Conservation (phyloP, 768 basidiomycete genomes). For the Panaeolus cyanescens region DNA sequence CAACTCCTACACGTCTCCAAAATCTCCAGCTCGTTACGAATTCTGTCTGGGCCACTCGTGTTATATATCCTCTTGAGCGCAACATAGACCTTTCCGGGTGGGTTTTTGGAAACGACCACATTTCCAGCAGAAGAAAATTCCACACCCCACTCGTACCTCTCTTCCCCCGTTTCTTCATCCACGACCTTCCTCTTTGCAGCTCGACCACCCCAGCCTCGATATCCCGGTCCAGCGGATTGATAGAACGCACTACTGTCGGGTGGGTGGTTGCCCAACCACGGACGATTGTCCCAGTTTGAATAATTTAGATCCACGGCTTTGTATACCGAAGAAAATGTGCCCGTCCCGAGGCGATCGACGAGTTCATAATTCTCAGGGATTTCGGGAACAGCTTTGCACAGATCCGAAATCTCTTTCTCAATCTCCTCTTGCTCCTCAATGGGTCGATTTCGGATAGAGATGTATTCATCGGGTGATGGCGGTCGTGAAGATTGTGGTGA, state of each 20-base stretch:
- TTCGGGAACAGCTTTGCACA: conserved; percentile 67
- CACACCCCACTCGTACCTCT: conserved; percentile 1
- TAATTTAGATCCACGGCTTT: conserved; percentile 88
- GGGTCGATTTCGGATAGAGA: conserved; percentile 56
- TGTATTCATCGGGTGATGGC: conserved; percentile 53
- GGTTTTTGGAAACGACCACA: conserved; percentile 22
- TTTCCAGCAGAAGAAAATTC: background rate
- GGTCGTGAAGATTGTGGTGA: conserved; percentile 22
- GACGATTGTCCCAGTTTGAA: conserved; percentile 71
- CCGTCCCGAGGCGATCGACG: conserved; percentile 91
- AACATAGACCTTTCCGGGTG: conserved; percentile 65
- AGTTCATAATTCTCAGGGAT: conserved; percentile 71
- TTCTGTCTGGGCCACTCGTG: conserved; percentile 90
- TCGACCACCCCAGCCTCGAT: conserved; percentile 24
- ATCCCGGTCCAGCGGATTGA: conserved; percentile 46
- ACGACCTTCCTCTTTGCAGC: conserved; percentile 14
- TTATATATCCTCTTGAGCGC: conserved; percentile 97
- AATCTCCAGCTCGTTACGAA: conserved; percentile 90
- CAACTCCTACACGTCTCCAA: conserved; percentile 85
- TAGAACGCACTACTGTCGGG: conserved; percentile 64
- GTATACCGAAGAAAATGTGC: conserved; percentile 99
- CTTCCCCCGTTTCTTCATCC: conserved; percentile 6
- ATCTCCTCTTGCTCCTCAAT: conserved; percentile 76
- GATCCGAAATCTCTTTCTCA: conserved; percentile 71
- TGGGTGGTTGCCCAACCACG: conserved; percentile 73